These are phyloP conservation scores for Leccinum fibrillosum DNA, from an alignment of 768 basidiomycete species.

Conservation along the genomic window DNA sequence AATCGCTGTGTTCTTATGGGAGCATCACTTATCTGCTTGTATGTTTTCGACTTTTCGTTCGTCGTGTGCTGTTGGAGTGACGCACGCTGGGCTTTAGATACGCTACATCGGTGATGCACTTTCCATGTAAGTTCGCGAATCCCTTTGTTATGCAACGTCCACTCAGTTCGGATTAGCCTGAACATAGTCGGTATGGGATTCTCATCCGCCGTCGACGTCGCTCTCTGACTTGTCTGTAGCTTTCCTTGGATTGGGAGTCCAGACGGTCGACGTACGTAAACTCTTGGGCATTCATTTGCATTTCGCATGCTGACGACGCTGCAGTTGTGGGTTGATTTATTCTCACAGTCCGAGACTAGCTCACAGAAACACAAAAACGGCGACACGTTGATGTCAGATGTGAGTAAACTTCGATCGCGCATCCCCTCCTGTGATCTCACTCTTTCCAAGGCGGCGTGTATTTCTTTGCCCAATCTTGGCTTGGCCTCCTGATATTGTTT, in stretches of 20 bases:
- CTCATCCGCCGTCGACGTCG: neutral
- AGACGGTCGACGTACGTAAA: constrained; percentile 6
- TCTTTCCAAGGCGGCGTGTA: constrained; percentile 4
- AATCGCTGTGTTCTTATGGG: neutral
- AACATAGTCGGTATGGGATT: constrained; percentile 6
- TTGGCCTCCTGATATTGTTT: neutral
- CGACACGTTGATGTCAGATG: constrained; percentile 1
- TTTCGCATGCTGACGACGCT: neutral
- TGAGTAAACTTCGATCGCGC: neutral
- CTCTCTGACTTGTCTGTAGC: constrained; percentile 2
- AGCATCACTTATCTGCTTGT: constrained; percentile 9
- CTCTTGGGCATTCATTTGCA: neutral
- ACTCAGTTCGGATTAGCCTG: constrained; percentile 6
- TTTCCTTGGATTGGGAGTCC: constrained; percentile 9
- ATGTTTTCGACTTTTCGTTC: neutral
- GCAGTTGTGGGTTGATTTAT: constrained; percentile 14
- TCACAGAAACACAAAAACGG: neutral
- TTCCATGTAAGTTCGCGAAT: constrained; percentile 11
- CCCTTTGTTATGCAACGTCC: neutral
- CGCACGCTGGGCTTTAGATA: constrained; percentile 6
- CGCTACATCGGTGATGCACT: constrained; percentile 22
- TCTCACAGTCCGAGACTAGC: neutral
- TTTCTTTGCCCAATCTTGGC: constrained; percentile 11
- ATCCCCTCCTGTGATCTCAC: neutral
- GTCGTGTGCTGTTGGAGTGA: neutral